These are phyloP conservation scores for Taphrina wiesneri DNA, from an alignment of 1,139 yeast species.

Conservation along the genomic window DNA sequence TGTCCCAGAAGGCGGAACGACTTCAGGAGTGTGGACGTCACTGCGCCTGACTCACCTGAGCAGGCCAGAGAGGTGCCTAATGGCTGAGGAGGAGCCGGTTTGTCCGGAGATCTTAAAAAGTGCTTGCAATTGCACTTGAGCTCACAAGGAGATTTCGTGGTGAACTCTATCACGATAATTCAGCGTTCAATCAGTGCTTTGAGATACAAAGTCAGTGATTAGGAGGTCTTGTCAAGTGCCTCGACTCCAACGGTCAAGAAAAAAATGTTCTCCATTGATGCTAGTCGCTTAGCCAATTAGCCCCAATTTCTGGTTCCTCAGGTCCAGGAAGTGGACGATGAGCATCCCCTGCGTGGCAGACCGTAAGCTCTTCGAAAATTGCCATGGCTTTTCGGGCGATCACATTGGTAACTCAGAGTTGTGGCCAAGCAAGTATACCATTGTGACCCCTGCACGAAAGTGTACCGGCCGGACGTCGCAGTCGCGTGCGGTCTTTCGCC, in stretches of 20 bases:
- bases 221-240: no score
- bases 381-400: not conserved
- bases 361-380: not conserved
- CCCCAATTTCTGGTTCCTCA: no score
- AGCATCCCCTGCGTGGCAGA: no score
- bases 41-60: not conserved
- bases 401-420: not conserved
- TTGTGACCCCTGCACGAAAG: not conserved
- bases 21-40: slow-evolving; percentile 1
- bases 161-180: no score
- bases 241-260: no score
- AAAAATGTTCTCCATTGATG: no score
- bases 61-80: no score
- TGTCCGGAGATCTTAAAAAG: not conserved
- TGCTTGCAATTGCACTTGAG: not conserved
- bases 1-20: not conserved
- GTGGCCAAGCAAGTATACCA: not conserved
- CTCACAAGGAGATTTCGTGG: not conserved
- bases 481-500: slow-evolving; percentile 8
- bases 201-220: no score
- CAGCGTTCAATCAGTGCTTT: no score
- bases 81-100: slow-evolving; percentile 3
- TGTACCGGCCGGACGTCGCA: not conserved
- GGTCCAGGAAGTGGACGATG: no score
- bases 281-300: no score